Conservation (phyloP, 129 eudicot species). For the Rutidosis leptorrhynchoides region DNA sequence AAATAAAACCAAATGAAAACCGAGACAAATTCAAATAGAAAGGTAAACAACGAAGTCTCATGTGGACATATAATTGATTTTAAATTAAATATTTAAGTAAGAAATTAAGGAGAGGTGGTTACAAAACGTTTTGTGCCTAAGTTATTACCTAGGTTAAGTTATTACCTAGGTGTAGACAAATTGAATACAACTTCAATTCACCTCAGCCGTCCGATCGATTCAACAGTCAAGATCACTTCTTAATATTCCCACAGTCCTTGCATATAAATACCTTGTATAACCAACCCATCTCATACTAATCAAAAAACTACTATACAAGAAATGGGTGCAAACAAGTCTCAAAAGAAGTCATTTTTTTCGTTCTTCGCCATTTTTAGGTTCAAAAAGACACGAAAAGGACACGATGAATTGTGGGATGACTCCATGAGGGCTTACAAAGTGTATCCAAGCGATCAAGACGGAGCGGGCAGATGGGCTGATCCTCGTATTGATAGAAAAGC, state of each 20-base stretch:
- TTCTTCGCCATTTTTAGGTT: slow-evolving; percentile 19
- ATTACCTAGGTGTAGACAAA: not conserved
- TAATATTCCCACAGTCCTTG: not conserved
- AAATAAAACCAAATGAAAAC: no score
- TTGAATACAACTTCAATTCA: not conserved
- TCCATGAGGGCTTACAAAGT: slow-evolving; percentile 27
- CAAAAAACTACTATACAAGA: not conserved
- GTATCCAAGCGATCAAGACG: slow-evolving; percentile 30
- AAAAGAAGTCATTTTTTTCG: slow-evolving; percentile 9
- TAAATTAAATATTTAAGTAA: not conserved
- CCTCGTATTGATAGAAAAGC: slow-evolving; percentile 29
- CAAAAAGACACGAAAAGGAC: slow-evolving; percentile 14
- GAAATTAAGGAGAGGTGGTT: slow-evolving; percentile 2
- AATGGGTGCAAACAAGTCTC: not conserved
- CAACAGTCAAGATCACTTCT: not conserved
- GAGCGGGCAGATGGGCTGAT: slow-evolving; percentile 27
- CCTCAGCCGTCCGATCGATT: not conserved
- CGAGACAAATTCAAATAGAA: no score
- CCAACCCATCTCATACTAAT: not conserved
- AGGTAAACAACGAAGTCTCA: no score
- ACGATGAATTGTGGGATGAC: slow-evolving; percentile 19
- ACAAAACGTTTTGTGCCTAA: not conserved
- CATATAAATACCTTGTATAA: not conserved
- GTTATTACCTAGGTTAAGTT: no score
- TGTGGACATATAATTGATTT: not conserved